These are phyloP conservation scores for Xylaria castorea DNA, from an alignment of 495 filamentous ascomycete species.

Conservation along the genomic window DNA sequence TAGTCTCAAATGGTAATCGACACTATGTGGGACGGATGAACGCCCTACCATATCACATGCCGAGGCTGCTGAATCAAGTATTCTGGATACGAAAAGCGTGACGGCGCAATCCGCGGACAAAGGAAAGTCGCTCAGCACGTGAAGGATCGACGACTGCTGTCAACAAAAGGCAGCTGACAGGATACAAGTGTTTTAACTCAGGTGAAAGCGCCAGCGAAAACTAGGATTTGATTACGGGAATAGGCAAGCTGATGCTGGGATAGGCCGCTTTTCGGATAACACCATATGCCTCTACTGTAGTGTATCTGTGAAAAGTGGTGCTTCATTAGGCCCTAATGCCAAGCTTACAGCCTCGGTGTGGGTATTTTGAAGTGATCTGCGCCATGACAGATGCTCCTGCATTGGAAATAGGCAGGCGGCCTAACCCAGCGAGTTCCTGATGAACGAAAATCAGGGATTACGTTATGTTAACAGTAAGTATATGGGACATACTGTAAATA, in stretches of 20 bases:
- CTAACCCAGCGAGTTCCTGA: not conserved
- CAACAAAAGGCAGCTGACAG: conserved; percentile 19
- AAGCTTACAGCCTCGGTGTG: not conserved
- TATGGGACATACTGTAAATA: conserved; percentile 8
- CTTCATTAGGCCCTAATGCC: conserved; percentile 3
- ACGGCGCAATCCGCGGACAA: not conserved
- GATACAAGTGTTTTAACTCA: not conserved
- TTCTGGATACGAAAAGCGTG: not conserved
- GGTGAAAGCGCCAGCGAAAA: not conserved
- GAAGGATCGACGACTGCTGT: conserved; percentile 18
- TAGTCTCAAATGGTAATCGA: conserved; percentile 20
- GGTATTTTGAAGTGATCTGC: conserved; percentile 16
- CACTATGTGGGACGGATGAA: conserved; percentile 7
- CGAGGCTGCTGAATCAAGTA: too few relatives aligned
- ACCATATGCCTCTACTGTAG: not conserved
- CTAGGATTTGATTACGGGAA: not conserved
- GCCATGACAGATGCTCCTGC: conserved; percentile 4
- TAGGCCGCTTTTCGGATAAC: not conserved
- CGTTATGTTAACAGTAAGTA: not conserved
- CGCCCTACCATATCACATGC: conserved; percentile 12
- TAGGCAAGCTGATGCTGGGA: conserved; percentile 11
- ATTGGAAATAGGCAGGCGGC: not conserved
- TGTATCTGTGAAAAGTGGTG: not conserved
- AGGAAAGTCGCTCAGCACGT: not conserved
- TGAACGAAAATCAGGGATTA: conserved; percentile 9